Percentiles rank a stretch among this genome's conserved stretches.
phyloP scores from a whole-genome alignment of 768 basidiomycete species.

The Boletus edulis region DNA sequence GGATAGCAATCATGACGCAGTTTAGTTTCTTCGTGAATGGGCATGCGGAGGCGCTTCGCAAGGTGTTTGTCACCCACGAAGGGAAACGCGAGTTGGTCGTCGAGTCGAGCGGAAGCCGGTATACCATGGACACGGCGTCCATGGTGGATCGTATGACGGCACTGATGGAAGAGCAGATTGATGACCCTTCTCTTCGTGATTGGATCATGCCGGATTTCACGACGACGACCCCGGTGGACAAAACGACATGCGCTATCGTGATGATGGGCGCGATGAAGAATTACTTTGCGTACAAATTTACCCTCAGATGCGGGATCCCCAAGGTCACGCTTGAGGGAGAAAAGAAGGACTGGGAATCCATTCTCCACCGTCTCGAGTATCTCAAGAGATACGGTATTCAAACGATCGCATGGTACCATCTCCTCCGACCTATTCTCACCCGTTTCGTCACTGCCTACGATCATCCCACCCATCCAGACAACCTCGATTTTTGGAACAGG shows the following conservation, averaged over 20 bases:
- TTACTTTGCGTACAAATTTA: slow-evolving; percentile 38
- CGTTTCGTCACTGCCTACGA: slow-evolving; percentile 38
- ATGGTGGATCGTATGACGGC: slow-evolving; percentile 23
- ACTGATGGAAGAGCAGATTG: slow-evolving; percentile 23
- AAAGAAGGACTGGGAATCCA: slow-evolving; percentile 37
- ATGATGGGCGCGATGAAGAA: slow-evolving; percentile 43
- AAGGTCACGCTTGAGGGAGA: slow-evolving; percentile 44
- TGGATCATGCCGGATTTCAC: slow-evolving; percentile 45
- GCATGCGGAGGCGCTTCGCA: slow-evolving; percentile 33
- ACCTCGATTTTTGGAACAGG: slow-evolving; percentile 40
- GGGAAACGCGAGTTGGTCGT: slow-evolving; percentile 29
- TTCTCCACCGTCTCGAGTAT: slow-evolving; percentile 38
- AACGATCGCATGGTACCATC: slow-evolving; percentile 37
- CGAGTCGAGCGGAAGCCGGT: slow-evolving; percentile 13
- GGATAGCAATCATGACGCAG: slow-evolving; percentile 36
- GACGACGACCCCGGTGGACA: slow-evolving; percentile 42
- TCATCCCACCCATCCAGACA: slow-evolving; percentile 24
- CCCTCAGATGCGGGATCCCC: slow-evolving; percentile 40
- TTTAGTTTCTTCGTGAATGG: slow-evolving; percentile 41
- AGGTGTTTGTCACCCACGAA: slow-evolving; percentile 27
- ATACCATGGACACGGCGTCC: slow-evolving; percentile 31
- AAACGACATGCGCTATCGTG: slow-evolving; percentile 35
- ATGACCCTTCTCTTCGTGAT: slow-evolving; percentile 28
- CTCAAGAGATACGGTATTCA: slow-evolving; percentile 37
- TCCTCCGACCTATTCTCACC: slow-evolving; percentile 39